These are phyloP conservation scores for Suhomyces ambrosiae DNA, from an alignment of 1,139 yeast genomes.

Conservation along the genomic window DNA sequence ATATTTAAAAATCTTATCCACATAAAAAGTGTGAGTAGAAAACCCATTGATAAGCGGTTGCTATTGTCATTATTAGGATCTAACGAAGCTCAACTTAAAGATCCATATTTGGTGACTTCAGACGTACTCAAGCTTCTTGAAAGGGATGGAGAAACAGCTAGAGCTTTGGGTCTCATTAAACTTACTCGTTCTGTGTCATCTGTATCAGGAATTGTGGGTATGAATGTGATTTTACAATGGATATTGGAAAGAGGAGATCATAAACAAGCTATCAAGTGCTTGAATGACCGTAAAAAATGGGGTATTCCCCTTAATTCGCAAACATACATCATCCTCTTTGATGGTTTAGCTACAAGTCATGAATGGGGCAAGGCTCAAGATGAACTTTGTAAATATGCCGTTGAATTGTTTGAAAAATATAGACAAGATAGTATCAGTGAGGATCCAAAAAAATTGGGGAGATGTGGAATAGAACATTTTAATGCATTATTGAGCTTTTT, in stretches of 20 bases:
- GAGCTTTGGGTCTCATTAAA: conserved; percentile 57
- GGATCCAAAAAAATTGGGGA: conserved; percentile 2
- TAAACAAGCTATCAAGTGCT: conserved; percentile 48
- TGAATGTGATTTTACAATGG: conserved; percentile 60
- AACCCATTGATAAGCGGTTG: conserved; percentile 43
- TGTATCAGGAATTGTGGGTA: conserved; percentile 52
- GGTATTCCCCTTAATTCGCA: conserved; percentile 55
- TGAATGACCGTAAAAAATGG: conserved; percentile 62
- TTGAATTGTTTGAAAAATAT: conserved; percentile 28
- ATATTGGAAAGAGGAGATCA: conserved; percentile 44
- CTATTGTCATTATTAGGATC: conserved; percentile 58
- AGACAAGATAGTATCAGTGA: conserved; percentile 10
- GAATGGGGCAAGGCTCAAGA: conserved; percentile 38
- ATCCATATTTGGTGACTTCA: conserved; percentile 54
- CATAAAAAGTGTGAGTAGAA: conserved; percentile 27
- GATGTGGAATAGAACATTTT: conserved; percentile 34
- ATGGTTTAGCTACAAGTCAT: conserved; percentile 52
- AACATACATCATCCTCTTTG: conserved; percentile 57
- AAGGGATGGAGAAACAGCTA: conserved; percentile 44
- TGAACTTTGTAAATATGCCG: conserved; percentile 24
- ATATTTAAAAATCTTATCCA: conserved; percentile 36
- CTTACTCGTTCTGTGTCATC: conserved; percentile 44
- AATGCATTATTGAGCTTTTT: conserved; percentile 43
- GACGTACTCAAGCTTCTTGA: conserved; percentile 55
- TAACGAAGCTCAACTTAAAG: conserved; percentile 55